Evolutionary conservation across 2,329 filamentous ascomycete species (phyloP), one percentile per base, ranked within the genome.

Genomic region (Colletotrichum lentis): DNA sequence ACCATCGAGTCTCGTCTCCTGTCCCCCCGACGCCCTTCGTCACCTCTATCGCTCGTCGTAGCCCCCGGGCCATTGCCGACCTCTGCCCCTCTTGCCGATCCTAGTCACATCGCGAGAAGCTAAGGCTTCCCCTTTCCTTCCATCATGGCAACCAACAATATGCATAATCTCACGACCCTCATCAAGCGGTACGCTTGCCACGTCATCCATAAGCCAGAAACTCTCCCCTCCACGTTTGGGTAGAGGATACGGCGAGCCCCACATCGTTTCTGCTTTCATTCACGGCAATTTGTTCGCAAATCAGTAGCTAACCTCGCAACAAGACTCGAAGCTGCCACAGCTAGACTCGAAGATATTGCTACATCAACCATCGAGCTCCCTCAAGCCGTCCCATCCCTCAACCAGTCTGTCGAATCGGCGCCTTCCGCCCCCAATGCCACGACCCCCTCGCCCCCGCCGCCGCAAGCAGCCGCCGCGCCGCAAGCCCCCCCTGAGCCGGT

Each of bases 291-390:
- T 18, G 39, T 24, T 24, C 16, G 37, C 20, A 27, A 41, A 27
- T 37, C 31, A 52, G 16, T 18, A 78, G 75, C 86, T 88, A 78
- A 88, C 80, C 67, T 77, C 68, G 76, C 83, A 64, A 72, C 73
- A 78, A 99, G 96, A 82, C 91, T 99, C 74, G 96, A 99, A 86
- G 96, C 96, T 78, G 96, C 96, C 46, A 99, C 96, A 60, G 96
- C 94, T 71, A 90, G 96, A 67, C 88, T 99, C 64, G 96, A 99
- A 83, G 96, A 99, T 79, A 97, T 99, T 76, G 95, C 96, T 53
- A 89, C 92, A 72, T 91, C 93, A 18, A 88, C 86, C 62, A 82
- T 87, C 72, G 90, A 91, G 73, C 79, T 86, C 3, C 84, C 85
- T 63, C 85, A 81, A 75, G 83, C 82, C 70, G 81, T 81, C 47